Percentiles rank a stretch among this genome's conserved stretches.
Evolutionary conservation across 208 protist genomes (phyloP).

Genomic region (Herpetomonas samuelpessoai): DNA sequence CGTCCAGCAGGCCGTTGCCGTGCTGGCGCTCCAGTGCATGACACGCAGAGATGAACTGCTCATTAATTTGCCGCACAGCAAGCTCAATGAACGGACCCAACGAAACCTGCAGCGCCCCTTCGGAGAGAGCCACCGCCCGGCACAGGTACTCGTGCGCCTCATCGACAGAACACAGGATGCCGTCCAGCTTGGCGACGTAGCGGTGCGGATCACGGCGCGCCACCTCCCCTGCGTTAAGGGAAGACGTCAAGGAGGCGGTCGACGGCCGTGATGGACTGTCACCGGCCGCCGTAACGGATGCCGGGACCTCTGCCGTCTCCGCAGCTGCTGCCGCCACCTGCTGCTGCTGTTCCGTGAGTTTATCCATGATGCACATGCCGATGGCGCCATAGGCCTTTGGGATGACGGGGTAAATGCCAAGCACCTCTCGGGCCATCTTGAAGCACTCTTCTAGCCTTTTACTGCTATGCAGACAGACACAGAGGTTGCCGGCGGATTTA

Average conservation of each 20-base stretch:
- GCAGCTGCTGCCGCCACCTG: conserved; percentile 9
- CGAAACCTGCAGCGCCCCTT: conserved; percentile 24
- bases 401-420: conserved; percentile 42
- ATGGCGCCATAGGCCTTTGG: conserved; percentile 44
- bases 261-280: background rate
- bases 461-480: conserved; percentile 29
- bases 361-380: conserved; percentile 51
- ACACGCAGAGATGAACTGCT: conserved; percentile 38
- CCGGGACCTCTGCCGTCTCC: conserved; percentile 6
- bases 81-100: conserved; percentile 36
- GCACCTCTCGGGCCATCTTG: conserved; percentile 27
- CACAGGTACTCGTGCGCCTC: conserved; percentile 46
- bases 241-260: background rate
- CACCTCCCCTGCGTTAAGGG: conserved; percentile 21
- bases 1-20: conserved; percentile 17
- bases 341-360: conserved; percentile 25
- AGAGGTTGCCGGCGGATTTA: conserved; percentile 38
- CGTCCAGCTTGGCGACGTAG: conserved; percentile 35
- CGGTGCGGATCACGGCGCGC: conserved; percentile 23
- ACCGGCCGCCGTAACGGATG: background rate
- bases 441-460: conserved; percentile 28
- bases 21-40: conserved; percentile 33
- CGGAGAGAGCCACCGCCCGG: conserved; percentile 30
- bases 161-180: conserved; percentile 33
- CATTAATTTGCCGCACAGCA: conserved; percentile 31